Evolutionary conservation across 768 basidiomycete species (phyloP), one percentile per base, ranked within the genome.

Genomic region (Candolleomyces efflorescens): DNA sequence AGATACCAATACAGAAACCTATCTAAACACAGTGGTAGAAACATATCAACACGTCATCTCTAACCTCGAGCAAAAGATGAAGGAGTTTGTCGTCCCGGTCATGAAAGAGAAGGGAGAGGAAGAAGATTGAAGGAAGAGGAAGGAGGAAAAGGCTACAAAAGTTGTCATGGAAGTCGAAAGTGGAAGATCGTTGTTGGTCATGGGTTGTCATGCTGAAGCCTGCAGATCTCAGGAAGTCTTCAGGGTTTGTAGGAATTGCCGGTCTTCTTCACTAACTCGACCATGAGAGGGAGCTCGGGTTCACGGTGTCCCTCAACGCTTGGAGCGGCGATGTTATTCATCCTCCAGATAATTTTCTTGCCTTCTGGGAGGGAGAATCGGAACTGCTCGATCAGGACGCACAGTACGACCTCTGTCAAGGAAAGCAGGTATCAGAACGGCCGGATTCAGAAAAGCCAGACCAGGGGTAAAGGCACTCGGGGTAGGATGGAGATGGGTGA

Each of bases 1-100:
- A 56, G 92, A 95, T 60, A 78, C 82, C 47, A 95, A 95, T 65
- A 78, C 80, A 0, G 73, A 80, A 0, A 82, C 80, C 15, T 84
- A 89, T 62, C 63, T 90, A 15, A 56, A 62, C 7, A 62, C 65
- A 10, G 67, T 90, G 2, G 76, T 82, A 63, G 51, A 60, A 7
- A 59, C 73, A 12, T 85, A 77, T 59, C 68, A 69, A 12, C 62
- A 64, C 22, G 68, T 78, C 20, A 67, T 74, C 24, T 22, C 27
- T 13, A 43, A 23, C 27, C 17, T 55, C n/a, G 20, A 45, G 54
- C 41, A 7, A 1, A 17, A 15, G 17, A 43, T 43, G 41, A 9
- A 9, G 38, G 17, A 15, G 6, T 20, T 43, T 13, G 32, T 32
- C 32, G 5, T 32, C 32, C 11, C 32, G 32, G 32, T 32, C 32